phyloP scores from a whole-genome alignment of 140 eudicot genomes.

The Senecio squalidus region DNA sequence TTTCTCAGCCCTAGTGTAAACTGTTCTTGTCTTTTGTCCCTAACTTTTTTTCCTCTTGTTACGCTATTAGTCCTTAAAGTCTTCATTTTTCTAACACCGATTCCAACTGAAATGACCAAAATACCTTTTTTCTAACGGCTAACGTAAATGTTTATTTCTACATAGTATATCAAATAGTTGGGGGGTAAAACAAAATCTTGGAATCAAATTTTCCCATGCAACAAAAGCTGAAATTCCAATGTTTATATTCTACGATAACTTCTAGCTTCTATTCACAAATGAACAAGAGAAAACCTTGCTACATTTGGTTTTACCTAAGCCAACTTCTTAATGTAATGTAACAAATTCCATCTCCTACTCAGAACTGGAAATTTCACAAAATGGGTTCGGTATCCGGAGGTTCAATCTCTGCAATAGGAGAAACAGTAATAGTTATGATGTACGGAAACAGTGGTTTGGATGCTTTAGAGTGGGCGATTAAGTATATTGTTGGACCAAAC shows the following conservation, averaged over 20 bases:
- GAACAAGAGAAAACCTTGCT: slow-evolving; percentile 46
- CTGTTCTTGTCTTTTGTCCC: too few species aligned
- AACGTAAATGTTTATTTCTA: too few species aligned
- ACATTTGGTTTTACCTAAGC: slow-evolving; percentile 32
- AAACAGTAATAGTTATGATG: slow-evolving; percentile 39
- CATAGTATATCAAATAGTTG: too few species aligned
- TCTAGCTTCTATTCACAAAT: slow-evolving; percentile 13
- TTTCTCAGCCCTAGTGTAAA: too few species aligned
- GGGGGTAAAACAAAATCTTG: too few species aligned
- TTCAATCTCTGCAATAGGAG: slow-evolving; percentile 23
- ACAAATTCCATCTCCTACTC: not conserved
- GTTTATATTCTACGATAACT: not conserved
- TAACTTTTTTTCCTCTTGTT: too few species aligned
- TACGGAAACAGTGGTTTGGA: slow-evolving; percentile 36
- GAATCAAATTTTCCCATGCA: too few species aligned
- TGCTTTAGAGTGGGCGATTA: slow-evolving; percentile 47
- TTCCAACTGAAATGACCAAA: too few species aligned
- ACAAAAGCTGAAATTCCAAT: not conserved
- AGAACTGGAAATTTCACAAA: not conserved
- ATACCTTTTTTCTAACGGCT: too few species aligned
- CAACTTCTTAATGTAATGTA: not conserved
- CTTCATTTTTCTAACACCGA: too few species aligned
- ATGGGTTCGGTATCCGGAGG: slow-evolving; percentile 15
- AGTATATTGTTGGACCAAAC: slow-evolving; percentile 30
- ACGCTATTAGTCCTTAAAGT: too few species aligned